Percentiles rank a stretch among this genome's conserved stretches.
These are phyloP conservation scores for Tillandsia fasciculata DNA, from an alignment of 176 grass and related monocot genomes.

Conservation along the genomic window DNA sequence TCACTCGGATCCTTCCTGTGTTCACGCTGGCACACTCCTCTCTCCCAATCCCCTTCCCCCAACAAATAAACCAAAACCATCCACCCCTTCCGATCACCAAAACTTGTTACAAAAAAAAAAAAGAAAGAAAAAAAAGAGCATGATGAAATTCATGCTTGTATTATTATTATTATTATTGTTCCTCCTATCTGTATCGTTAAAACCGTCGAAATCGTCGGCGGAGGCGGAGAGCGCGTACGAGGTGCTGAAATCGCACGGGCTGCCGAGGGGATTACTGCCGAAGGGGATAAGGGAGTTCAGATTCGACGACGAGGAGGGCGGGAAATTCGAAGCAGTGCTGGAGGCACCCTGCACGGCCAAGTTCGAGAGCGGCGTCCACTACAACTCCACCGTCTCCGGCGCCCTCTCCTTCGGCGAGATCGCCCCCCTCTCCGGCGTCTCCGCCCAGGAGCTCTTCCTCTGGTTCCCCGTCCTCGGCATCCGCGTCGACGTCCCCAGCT, in stretches of 20 bases:
- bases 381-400: conserved; percentile 50
- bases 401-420: conserved; percentile 48
- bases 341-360: conserved; percentile 41
- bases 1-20: conserved; percentile 1
- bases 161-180: no score
- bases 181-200: no score
- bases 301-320: conserved; percentile 25
- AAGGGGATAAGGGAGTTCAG: conserved; percentile 34
- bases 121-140: background rate
- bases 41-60: background rate
- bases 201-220: background rate
- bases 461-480: conserved; percentile 69
- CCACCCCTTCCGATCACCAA: background rate
- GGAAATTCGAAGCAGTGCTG: conserved; percentile 43
- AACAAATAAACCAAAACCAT: conserved; percentile 14
- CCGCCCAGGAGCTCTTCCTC: conserved; percentile 67
- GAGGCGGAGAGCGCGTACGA: conserved; percentile 26
- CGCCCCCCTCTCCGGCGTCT: conserved; percentile 33
- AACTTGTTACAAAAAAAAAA: background rate
- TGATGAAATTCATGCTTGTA: background rate
- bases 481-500: conserved; percentile 44
- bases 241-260: conserved; percentile 32
- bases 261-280: conserved; percentile 48
- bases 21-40: conserved; percentile 4
- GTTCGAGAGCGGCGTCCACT: conserved; percentile 44